A percentile compares a stretch with the other conserved stretches of the same genome.
phyloP scores from a whole-genome alignment of 768 basidiomycete genomes.

The Suillus lakei region DNA sequence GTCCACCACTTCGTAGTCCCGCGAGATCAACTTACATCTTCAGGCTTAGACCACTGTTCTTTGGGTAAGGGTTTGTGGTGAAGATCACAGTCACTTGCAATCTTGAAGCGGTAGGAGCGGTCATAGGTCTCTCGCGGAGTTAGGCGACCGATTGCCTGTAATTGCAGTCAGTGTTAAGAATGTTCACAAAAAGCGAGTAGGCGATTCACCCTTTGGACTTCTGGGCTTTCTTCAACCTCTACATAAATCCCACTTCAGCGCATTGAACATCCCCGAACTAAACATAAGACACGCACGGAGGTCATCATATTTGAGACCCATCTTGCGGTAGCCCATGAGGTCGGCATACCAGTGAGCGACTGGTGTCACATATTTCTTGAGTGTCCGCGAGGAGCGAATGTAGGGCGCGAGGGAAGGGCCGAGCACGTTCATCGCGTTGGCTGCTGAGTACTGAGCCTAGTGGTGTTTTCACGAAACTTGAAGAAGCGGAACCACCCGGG shows the following conservation, averaged over 20 bases:
- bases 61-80: conserved; percentile 86
- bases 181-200: background rate
- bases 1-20: conserved; percentile 5
- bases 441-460: conserved; percentile 14
- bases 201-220: conserved; percentile 74
- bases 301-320: conserved; percentile 95
- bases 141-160: conserved; percentile 83
- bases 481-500: conserved; percentile 29
- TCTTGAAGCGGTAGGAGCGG: conserved; percentile 87
- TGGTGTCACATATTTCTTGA: conserved; percentile 74
- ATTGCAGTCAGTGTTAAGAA: conserved; percentile 8
- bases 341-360: conserved; percentile 84
- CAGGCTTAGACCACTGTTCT: conserved; percentile 75
- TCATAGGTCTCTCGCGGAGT: conserved; percentile 83
- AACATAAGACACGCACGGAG: conserved; percentile 63
- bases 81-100: conserved; percentile 50
- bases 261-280: background rate
- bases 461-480: conserved; percentile 28
- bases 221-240: conserved; percentile 79
- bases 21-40: conserved; percentile 61
- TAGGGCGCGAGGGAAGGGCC: conserved; percentile 78
- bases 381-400: conserved; percentile 68
- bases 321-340: conserved; percentile 79
- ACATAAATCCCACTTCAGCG: conserved; percentile 5
- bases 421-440: conserved; percentile 52